Evolutionary conservation across 441 rosid species (phyloP).

Genomic region (Gossypium gossypioides): DNA sequence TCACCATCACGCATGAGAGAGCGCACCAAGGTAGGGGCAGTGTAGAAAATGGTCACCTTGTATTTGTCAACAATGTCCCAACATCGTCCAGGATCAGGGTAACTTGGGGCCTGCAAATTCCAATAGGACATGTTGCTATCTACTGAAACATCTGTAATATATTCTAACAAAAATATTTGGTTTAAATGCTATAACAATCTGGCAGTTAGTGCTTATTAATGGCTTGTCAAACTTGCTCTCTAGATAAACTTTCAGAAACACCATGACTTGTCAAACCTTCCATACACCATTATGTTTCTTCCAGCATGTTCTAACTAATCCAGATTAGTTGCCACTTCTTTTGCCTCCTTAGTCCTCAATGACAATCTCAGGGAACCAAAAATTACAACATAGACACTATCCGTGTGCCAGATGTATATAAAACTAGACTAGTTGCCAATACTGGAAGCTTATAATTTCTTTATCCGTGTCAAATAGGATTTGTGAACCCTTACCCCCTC

Average conservation of each 20-base stretch:
- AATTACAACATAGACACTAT: neutral
- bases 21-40: constrained; percentile 95
- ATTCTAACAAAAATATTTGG: constrained; percentile 13
- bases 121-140: constrained; percentile 16
- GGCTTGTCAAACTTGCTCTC: neutral
- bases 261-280: neutral
- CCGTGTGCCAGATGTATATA: neutral
- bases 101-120: constrained; percentile 68
- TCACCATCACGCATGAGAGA: constrained; percentile 93
- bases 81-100: constrained; percentile 90
- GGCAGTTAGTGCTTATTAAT: neutral
- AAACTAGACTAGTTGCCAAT: neutral
- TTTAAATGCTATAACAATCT: neutral
- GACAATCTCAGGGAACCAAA: neutral
- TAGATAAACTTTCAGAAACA: neutral
- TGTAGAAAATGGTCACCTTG: constrained; percentile 82
- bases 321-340: neutral
- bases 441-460: neutral
- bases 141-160: constrained; percentile 6
- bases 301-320: neutral
- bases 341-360: neutral
- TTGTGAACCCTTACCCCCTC: constrained; percentile 69
- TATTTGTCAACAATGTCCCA: constrained; percentile 97
- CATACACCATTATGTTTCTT: neutral
- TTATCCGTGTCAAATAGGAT: neutral